Evolutionary conservation across 805 yeast species (phyloP), one percentile per base, ranked within the genome.

Genomic region (Cyberlindnera suaveolens): DNA sequence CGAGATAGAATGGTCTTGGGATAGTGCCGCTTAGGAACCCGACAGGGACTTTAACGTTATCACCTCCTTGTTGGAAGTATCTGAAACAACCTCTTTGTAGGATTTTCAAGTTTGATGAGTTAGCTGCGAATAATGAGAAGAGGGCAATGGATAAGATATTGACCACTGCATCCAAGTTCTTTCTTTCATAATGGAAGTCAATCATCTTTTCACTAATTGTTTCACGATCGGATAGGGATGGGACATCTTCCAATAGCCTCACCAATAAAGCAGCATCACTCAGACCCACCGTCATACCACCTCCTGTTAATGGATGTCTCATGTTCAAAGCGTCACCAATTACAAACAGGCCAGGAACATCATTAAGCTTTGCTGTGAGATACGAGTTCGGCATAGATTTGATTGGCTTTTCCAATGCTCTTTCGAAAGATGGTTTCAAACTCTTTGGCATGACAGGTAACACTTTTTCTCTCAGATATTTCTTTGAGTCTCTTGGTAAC

Each of bases 241-340:
- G 72, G 11, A 79, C 75, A 2, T 44, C 36, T 56, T 42, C 83
- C 41, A 93, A 69, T 33, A 85, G 64, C 52, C 75, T 73, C 16
- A 85, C 78, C 37, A 89, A 70, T 30, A 85, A 60, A 0, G 75
- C 83, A 4, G 87, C 85, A 63, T 93, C 99, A 59, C 81, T 85
- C 47, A 93, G 69, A 2, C 96, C 97, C 35, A 93, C 99, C 20
- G 98, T 89, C 99, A 93, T 93, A 48, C 99, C 99, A 50, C 99
- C 99, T 41, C 99, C 99, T 1, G 98, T 93, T 48, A 93, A 75
- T 23, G 99, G 99, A 62, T 93, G 99, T 62, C 99, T 77, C 97
- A 93, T 93, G 63, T 93, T 93, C 53, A 90, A 72, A 2, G 99
- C 86, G 62, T 93, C 99, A 39, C 99, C 99, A 31, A 93, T 60